Conservation (phyloP, 2,329 filamentous ascomycete species). For the Neopestalotiopsis sp. region DNA sequence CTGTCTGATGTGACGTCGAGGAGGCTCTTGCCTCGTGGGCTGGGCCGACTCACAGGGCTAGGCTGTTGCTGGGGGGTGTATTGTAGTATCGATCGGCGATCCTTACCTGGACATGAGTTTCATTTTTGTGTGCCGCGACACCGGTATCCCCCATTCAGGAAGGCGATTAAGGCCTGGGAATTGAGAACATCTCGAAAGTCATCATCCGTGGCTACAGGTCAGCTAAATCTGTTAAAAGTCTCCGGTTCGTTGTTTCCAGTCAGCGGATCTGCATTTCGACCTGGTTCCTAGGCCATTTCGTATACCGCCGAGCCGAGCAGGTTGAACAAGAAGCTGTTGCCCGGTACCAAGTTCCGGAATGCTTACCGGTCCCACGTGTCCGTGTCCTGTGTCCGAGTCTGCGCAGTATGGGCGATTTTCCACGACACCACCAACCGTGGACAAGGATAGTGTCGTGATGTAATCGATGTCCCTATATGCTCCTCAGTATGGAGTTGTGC, state of each 20-base stretch:
- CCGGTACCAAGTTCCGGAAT: neutral
- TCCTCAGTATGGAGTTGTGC: neutral
- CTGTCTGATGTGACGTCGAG: constrained; percentile 4
- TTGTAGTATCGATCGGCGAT: constrained; percentile 5
- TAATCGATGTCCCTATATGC: neutral
- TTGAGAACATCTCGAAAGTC: neutral
- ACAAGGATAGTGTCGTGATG: neutral
- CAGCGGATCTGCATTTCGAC: neutral
- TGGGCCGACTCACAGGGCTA: neutral
- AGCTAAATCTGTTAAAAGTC: neutral
- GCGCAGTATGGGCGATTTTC: neutral
- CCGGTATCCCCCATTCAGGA: constrained; percentile 8
- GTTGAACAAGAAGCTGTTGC: neutral
- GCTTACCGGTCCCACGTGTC: neutral
- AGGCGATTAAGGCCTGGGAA: neutral
- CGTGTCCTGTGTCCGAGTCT: neutral
- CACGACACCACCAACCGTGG: neutral
- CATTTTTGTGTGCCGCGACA: neutral
- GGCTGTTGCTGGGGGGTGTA: neutral
- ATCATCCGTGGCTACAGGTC: neutral
- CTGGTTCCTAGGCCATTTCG: neutral
- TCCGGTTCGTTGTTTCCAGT: neutral
- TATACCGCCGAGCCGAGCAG: neutral
- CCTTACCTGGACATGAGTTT: neutral
- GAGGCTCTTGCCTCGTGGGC: constrained; percentile 5